phyloP scores from a whole-genome alignment of 2,329 filamentous ascomycete species.

The Microascus cirrosus region DNA sequence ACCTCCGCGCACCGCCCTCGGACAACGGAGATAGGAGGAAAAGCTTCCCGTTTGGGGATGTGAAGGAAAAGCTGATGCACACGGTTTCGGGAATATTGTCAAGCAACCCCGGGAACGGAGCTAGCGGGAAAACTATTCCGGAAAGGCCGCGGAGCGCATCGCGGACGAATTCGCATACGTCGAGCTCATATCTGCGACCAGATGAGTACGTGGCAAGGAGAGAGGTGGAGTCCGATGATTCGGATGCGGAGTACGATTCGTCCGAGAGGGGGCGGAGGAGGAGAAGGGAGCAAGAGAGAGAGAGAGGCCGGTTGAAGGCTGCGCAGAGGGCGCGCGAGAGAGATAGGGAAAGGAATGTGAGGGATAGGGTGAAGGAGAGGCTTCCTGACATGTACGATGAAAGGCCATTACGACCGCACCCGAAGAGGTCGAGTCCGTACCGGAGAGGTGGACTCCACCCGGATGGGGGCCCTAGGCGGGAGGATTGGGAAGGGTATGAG shows the following conservation, averaged over 20 bases:
- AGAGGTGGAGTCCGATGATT: background rate
- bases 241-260: background rate
- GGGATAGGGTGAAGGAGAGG: constrained; percentile 20
- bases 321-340: constrained; percentile 19
- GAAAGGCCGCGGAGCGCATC: constrained; percentile 9
- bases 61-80: constrained; percentile 30
- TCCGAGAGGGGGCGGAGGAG: background rate
- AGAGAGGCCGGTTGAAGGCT: constrained; percentile 17
- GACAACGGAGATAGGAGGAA: constrained; percentile 2
- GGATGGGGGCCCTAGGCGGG: background rate
- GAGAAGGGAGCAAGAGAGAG: constrained; percentile 4
- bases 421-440: background rate
- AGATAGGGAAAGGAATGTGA: constrained; percentile 22
- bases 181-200: background rate
- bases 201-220: background rate
- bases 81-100: constrained; percentile 32
- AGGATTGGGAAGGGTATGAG: constrained; percentile 10
- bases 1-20: background rate
- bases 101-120: constrained; percentile 13
- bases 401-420: background rate
- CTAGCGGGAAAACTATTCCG: constrained; percentile 22
- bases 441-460: background rate
- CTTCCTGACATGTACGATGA: background rate
- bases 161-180: constrained; percentile 2
- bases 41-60: constrained; percentile 2